Conservation (phyloP, 1,139 yeast genomes). For the Zygosaccharomyces sapae region DNA sequence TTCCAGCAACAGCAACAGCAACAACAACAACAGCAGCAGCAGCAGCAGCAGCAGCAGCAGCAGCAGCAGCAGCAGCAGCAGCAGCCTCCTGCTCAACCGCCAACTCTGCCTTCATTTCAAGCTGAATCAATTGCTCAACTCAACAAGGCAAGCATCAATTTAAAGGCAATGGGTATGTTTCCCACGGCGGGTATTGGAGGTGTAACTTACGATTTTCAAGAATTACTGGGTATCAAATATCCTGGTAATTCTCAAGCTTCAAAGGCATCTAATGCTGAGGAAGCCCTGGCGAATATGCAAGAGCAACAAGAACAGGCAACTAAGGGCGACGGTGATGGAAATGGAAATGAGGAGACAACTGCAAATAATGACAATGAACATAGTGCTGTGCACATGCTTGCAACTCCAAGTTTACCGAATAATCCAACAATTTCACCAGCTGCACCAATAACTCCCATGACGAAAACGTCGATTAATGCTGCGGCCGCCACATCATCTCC, state of each 20-base stretch:
- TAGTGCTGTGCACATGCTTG: constrained; percentile 12
- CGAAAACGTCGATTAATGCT: constrained; percentile 16
- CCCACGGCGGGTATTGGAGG: constrained; percentile 38
- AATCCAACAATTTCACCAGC: constrained; percentile 30
- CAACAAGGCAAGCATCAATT: constrained; percentile 24
- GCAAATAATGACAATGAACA: constrained; percentile 5
- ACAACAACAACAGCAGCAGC: constrained; percentile 10
- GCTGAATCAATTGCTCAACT: constrained; percentile 26
- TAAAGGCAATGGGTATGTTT: constrained; percentile 28
- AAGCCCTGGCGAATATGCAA: constrained; percentile 31
- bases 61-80: constrained; percentile 6
- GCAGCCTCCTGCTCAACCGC: constrained; percentile 4
- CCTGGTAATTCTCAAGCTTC: constrained; percentile 21
- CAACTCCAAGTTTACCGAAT: constrained; percentile 19
- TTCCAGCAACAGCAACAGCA: constrained; percentile 16
- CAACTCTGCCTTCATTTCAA: constrained; percentile 19
- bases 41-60: constrained; percentile 7
- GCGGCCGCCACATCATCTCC: constrained; percentile 16
- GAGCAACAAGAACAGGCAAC: constrained; percentile 26
- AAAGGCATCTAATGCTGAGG: constrained; percentile 28
- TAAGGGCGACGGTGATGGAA: constrained; percentile 8
- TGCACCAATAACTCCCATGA: constrained; percentile 31
- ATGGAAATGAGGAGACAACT: constrained; percentile 1
- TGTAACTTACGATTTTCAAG: constrained; percentile 36
- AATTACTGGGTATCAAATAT: constrained; percentile 30